Conservation (phyloP, 208 protist genomes). For the Leishmania turanica region DNA sequence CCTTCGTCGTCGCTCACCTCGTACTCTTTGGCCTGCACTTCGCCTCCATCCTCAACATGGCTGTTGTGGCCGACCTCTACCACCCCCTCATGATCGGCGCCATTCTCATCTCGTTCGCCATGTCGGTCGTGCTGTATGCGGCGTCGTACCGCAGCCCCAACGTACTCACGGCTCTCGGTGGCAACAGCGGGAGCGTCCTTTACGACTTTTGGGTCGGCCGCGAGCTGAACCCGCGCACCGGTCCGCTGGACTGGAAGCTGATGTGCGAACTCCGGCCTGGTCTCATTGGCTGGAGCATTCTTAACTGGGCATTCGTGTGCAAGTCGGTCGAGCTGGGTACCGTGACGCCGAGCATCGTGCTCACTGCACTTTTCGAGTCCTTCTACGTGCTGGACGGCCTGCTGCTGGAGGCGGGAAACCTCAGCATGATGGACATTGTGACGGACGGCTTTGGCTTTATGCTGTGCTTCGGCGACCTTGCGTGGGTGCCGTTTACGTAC, state of each 20-base stretch:
- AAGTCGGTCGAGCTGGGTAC: constrained; percentile 71
- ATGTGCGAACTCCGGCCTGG: constrained; percentile 96
- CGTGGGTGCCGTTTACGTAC: constrained; percentile 96
- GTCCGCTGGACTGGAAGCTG: constrained; percentile 96
- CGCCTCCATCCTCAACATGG: constrained; percentile 44
- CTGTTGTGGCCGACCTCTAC: constrained; percentile 59
- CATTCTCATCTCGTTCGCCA: constrained; percentile 65
- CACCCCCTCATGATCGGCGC: constrained; percentile 71
- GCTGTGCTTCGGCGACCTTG: constrained; percentile 95
- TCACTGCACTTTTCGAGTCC: constrained; percentile 87
- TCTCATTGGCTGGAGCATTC: constrained; percentile 95
- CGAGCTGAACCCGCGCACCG: constrained; percentile 95
- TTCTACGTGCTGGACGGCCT: constrained; percentile 96
- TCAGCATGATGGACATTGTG: constrained; percentile 98
- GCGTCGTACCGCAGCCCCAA: constrained; percentile 60
- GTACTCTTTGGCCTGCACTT: constrained; percentile 53
- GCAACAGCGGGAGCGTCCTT: constrained; percentile 86
- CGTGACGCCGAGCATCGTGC: constrained; percentile 80
- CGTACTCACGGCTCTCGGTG: constrained; percentile 74
- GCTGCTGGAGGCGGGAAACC: constrained; percentile 88
- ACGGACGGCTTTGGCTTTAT: constrained; percentile 97
- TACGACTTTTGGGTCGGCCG: constrained; percentile 97
- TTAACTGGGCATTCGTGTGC: constrained; percentile 92
- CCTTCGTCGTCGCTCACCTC: constrained; percentile 63
- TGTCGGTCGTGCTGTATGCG: constrained; percentile 71